Percentiles rank a stretch among this genome's conserved stretches.
phyloP scores from a whole-genome alignment of 371 early-diverging fungal genomes.

The Apophysomyces elegans region DNA sequence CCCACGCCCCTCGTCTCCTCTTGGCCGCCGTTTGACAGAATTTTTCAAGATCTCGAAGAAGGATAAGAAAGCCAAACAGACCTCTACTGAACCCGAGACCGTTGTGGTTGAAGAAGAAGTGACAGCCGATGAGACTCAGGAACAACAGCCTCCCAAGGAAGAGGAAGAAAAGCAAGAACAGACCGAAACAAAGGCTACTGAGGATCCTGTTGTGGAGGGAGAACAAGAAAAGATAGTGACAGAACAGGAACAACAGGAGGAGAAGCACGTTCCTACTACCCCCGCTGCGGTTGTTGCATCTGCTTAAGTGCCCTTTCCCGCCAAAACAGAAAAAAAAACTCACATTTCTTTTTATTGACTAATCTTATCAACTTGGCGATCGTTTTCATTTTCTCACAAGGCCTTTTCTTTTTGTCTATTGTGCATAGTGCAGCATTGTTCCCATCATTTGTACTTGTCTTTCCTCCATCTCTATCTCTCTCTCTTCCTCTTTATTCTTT shows the following conservation, averaged over 20 bases:
- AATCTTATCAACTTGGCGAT: neutral
- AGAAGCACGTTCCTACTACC: slow-evolving; percentile 11
- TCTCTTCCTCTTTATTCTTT: slow-evolving; percentile 14
- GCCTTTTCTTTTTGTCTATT: slow-evolving; percentile 5
- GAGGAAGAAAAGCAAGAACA: neutral
- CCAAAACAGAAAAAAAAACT: neutral
- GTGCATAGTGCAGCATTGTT: slow-evolving; percentile 10
- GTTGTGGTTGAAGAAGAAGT: slow-evolving; percentile 8
- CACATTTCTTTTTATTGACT: neutral
- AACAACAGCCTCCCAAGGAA: neutral
- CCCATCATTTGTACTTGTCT: neutral
- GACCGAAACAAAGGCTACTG: slow-evolving; percentile 11
- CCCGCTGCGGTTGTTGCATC: slow-evolving; percentile 9
- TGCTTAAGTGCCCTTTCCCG: neutral
- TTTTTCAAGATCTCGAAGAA: slow-evolving; percentile 16
- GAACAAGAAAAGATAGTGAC: neutral
- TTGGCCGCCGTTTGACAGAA: slow-evolving; percentile 20
- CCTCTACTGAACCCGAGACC: neutral
- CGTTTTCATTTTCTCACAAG: neutral
- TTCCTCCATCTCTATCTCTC: neutral
- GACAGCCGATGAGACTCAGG: slow-evolving; percentile 3
- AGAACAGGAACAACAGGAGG: slow-evolving; percentile 13
- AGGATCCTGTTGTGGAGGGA: slow-evolving; percentile 14
- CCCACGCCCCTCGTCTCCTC: slow-evolving; percentile 10
- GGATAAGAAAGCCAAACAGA: slow-evolving; percentile 16